Percentiles rank a stretch among this genome's conserved stretches.
phyloP scores from a whole-genome alignment of 148 eudicot genomes.

The Amaranthus cruentus region DNA sequence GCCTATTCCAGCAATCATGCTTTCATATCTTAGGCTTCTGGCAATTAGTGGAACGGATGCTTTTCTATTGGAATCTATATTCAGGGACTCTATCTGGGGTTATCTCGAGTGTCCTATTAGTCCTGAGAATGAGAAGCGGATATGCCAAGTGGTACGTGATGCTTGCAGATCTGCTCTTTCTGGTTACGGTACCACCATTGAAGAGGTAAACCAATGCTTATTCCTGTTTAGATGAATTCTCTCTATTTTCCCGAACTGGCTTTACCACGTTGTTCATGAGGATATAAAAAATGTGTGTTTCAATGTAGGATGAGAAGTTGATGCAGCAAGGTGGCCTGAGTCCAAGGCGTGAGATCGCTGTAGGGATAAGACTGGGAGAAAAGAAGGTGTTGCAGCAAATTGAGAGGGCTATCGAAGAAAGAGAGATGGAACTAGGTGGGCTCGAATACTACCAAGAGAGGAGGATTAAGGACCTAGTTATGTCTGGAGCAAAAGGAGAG shows the following conservation, averaged over 20 bases:
- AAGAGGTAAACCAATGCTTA: constrained; percentile 50
- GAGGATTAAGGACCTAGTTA: constrained; percentile 82
- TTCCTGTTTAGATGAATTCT: background rate
- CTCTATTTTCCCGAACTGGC: background rate
- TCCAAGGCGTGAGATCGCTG: constrained; percentile 49
- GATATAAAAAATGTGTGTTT: background rate
- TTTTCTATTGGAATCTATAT: constrained; percentile 77
- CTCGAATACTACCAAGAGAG: constrained; percentile 93
- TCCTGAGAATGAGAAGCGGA: constrained; percentile 70
- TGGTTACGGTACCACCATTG: constrained; percentile 64
- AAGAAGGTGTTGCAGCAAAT: constrained; percentile 82
- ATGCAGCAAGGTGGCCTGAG: constrained; percentile 46
- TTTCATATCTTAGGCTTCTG: constrained; percentile 75
- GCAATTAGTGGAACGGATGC: constrained; percentile 84
- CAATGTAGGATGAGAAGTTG: constrained; percentile 74
- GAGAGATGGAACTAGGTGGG: constrained; percentile 58
- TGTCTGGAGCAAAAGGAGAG: constrained; percentile 87
- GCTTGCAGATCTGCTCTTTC: constrained; percentile 79
- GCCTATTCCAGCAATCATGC: constrained; percentile 62
- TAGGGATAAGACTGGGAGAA: constrained; percentile 73
- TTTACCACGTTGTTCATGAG: background rate
- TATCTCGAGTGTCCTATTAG: constrained; percentile 79
- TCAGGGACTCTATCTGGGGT: constrained; percentile 71
- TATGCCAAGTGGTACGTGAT: constrained; percentile 64
- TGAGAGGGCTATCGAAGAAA: constrained; percentile 53